A percentile compares a stretch with the other conserved stretches of the same genome.
Evolutionary conservation across 805 yeast species (phyloP).

Genomic region (Yarrowia sp.): DNA sequence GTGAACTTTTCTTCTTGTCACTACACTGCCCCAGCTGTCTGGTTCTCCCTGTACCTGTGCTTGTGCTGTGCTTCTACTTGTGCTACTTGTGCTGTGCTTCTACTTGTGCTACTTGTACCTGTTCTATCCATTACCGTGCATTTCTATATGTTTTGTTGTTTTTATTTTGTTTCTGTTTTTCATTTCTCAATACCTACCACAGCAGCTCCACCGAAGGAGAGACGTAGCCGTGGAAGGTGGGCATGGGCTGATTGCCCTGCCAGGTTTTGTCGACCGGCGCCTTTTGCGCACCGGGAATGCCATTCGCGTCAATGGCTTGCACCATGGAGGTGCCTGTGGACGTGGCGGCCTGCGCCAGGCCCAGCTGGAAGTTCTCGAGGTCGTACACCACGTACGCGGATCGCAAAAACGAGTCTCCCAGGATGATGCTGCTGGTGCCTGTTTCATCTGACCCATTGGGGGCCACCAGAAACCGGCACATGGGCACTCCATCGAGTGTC

Average conservation of each 20-base stretch:
- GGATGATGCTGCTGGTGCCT: slow-evolving; percentile 6
- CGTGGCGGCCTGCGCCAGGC: slow-evolving; percentile 52
- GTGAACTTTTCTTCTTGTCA: too few relatives aligned
- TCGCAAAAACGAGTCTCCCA: slow-evolving; percentile 64
- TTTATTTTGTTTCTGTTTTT: neutral
- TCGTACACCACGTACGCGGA: slow-evolving; percentile 68
- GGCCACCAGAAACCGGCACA: slow-evolving; percentile 31
- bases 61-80: too few relatives aligned
- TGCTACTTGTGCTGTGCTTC: too few relatives aligned
- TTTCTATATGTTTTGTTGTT: too few relatives aligned
- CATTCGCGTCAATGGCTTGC: neutral
- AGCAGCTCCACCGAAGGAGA: neutral
- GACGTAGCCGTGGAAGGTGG: slow-evolving; percentile 9
- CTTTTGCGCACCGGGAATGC: slow-evolving; percentile 2
- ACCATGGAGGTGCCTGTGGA: slow-evolving; percentile 28
- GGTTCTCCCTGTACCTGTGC: too few relatives aligned
- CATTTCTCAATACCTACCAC: neutral
- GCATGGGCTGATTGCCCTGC: slow-evolving; percentile 11
- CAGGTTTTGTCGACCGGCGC: neutral
- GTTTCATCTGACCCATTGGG: neutral
- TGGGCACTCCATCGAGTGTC: neutral
- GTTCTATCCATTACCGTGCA: neutral
- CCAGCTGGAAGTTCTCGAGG: slow-evolving; percentile 53
- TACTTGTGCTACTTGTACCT: neutral
- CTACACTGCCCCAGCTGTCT: too few relatives aligned